Percentiles rank a stretch among this genome's conserved stretches.
Evolutionary conservation across 1,139 yeast genomes (phyloP).

Genomic region (Suhomyces anneliseae): DNA sequence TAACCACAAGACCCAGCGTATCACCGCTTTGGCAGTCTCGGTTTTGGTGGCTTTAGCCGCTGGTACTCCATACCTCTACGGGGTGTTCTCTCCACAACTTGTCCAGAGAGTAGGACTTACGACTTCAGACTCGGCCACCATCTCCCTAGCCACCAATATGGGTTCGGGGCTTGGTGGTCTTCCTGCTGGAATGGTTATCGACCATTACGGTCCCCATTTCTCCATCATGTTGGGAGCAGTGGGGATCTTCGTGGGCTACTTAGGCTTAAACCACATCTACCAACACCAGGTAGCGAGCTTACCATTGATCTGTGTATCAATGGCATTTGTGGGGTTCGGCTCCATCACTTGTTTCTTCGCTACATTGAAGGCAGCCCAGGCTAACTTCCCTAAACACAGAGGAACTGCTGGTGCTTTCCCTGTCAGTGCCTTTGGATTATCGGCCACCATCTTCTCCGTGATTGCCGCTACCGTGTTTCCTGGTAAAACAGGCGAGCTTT

Average conservation of each 20-base stretch:
- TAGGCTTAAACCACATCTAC: conserved; percentile 34
- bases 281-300: conserved; percentile 23
- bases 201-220: conserved; percentile 53
- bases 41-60: conserved; percentile 46
- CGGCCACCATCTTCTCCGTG: conserved; percentile 45
- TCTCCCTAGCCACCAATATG: conserved; percentile 59
- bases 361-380: conserved; percentile 65
- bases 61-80: conserved; percentile 73
- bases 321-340: conserved; percentile 61
- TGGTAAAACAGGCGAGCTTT: conserved; percentile 43
- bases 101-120: conserved; percentile 56
- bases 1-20: conserved; percentile 13
- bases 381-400: conserved; percentile 67
- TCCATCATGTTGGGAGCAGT: conserved; percentile 58
- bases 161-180: conserved; percentile 71
- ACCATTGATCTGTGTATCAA: conserved; percentile 32
- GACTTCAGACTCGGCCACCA: conserved; percentile 60
- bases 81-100: conserved; percentile 72
- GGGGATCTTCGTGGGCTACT: conserved; percentile 45
- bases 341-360: conserved; percentile 65
- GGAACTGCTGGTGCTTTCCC: conserved; percentile 72
- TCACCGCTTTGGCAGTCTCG: conserved; percentile 19
- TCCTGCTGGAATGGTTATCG: conserved; percentile 67
- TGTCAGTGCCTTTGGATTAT: conserved; percentile 56
- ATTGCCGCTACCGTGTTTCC: conserved; percentile 47